Evolutionary conservation across 352 stramenopile species (phyloP).

Genomic region (Phytophthora capsici): DNA sequence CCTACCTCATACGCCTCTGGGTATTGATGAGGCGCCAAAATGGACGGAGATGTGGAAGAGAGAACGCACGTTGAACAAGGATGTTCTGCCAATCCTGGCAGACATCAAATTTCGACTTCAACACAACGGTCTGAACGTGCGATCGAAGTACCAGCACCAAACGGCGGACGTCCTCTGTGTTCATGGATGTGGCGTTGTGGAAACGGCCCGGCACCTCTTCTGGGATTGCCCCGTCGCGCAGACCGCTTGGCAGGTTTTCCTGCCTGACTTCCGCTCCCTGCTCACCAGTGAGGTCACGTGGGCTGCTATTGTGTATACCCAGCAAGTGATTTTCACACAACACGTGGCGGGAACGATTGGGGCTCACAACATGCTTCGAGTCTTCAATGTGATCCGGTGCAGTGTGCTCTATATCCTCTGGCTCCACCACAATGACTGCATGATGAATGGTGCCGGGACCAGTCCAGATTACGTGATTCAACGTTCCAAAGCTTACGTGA

Average conservation of each 20-base stretch:
- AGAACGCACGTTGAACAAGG: slow-evolving; percentile 3
- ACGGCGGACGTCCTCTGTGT: slow-evolving; percentile 10
- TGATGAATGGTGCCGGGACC: neutral
- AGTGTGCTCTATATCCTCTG: slow-evolving; percentile 19
- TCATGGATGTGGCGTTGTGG: slow-evolving; percentile 6
- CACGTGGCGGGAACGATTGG: neutral
- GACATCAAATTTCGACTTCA: slow-evolving; percentile 27
- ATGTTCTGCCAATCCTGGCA: slow-evolving; percentile 15
- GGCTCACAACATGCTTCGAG: slow-evolving; percentile 19
- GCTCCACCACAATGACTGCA: slow-evolving; percentile 15
- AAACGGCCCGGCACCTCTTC: slow-evolving; percentile 20
- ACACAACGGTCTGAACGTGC: slow-evolving; percentile 22
- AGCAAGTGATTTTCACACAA: neutral
- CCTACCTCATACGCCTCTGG: neutral
- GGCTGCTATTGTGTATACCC: slow-evolving; percentile 5
- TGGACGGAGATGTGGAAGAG: slow-evolving; percentile 6
- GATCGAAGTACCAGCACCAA: slow-evolving; percentile 12
- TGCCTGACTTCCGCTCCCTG: neutral
- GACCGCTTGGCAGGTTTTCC: neutral
- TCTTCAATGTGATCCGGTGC: slow-evolving; percentile 27
- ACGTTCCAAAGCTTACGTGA: slow-evolving; percentile 1
- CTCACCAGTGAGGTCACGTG: neutral
- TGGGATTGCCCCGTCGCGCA: slow-evolving; percentile 1
- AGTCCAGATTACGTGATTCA: slow-evolving; percentile 3
- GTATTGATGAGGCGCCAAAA: slow-evolving; percentile 1